phyloP scores from a whole-genome alignment of 2,329 filamentous ascomycete genomes.

The Fusarium neocosmosporiellum region DNA sequence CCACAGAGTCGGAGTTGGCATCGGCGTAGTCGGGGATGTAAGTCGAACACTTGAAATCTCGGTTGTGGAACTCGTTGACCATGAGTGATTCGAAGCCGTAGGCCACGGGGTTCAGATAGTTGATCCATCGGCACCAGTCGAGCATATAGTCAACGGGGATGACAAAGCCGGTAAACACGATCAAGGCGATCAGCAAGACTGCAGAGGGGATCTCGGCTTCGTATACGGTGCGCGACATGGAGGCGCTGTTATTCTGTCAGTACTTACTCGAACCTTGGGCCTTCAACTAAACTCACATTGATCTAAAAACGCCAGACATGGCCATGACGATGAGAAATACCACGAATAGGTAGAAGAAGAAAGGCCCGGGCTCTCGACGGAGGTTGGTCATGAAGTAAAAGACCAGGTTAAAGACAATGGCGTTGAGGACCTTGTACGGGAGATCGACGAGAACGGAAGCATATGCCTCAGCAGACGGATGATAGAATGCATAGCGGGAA shows the following conservation, averaged over 20 bases:
- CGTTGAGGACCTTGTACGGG: constrained; percentile 52
- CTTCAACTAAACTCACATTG: constrained; percentile 40
- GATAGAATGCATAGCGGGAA: constrained; percentile 47
- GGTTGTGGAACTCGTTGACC: constrained; percentile 69
- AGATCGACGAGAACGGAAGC: constrained; percentile 53
- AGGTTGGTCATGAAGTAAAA: constrained; percentile 61
- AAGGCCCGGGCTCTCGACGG: constrained; percentile 54
- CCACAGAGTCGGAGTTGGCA: neutral
- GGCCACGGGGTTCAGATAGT: constrained; percentile 71
- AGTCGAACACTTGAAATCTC: constrained; percentile 29
- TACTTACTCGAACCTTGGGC: neutral
- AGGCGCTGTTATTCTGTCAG: neutral
- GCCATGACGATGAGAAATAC: constrained; percentile 64
- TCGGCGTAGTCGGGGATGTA: constrained; percentile 18
- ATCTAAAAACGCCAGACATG: constrained; percentile 71
- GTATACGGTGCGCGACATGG: neutral
- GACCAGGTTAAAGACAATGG: constrained; percentile 54
- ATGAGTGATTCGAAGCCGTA: constrained; percentile 74
- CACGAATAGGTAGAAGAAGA: constrained; percentile 58
- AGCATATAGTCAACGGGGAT: constrained; percentile 61
- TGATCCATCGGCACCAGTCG: constrained; percentile 74
- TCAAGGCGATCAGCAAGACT: constrained; percentile 45
- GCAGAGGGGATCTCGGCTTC: constrained; percentile 53
- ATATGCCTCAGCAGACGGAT: constrained; percentile 43
- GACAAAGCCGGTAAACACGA: constrained; percentile 60